These are phyloP conservation scores for Conringia planisiliqua DNA, from an alignment of 345 rosid species.

Conservation along the genomic window DNA sequence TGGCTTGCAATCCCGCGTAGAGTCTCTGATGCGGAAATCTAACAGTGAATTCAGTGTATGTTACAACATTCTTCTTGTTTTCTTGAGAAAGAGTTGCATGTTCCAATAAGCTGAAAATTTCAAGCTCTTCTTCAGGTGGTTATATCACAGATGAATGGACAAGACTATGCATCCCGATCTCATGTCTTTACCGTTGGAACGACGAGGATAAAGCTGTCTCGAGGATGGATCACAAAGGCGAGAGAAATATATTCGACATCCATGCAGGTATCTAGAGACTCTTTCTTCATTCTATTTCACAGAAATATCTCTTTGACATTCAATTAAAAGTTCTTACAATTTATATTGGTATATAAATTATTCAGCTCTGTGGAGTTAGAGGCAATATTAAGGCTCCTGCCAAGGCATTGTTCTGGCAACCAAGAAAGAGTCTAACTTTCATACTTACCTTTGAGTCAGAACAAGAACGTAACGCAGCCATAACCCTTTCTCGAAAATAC, in stretches of 20 bases:
- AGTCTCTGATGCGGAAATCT: conserved; percentile 75
- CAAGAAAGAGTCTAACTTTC: conserved; percentile 74
- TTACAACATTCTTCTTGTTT: neutral
- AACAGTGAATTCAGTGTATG: conserved; percentile 80
- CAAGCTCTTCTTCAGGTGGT: conserved; percentile 50
- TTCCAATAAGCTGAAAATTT: conserved; percentile 1
- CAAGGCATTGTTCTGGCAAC: conserved; percentile 86
- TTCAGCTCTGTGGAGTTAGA: conserved; percentile 81
- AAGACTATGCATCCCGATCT: conserved; percentile 65
- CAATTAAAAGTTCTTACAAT: neutral
- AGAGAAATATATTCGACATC: conserved; percentile 83
- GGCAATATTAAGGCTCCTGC: conserved; percentile 47
- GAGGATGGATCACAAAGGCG: conserved; percentile 97
- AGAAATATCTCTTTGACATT: neutral
- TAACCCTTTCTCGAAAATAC: conserved; percentile 72
- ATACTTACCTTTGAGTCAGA: conserved; percentile 83
- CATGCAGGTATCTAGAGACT: conserved; percentile 66
- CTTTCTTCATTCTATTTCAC: neutral
- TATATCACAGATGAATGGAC: conserved; percentile 87
- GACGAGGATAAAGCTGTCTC: conserved; percentile 82
- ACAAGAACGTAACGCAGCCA: conserved; percentile 80
- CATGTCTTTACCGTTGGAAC: conserved; percentile 77
- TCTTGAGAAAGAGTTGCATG: neutral
- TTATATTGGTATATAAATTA: neutral
- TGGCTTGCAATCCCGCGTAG: conserved; percentile 61